Conservation (phyloP, 1,284 basidiomycete species). For the Pseudozyma tsukubaensis region DNA sequence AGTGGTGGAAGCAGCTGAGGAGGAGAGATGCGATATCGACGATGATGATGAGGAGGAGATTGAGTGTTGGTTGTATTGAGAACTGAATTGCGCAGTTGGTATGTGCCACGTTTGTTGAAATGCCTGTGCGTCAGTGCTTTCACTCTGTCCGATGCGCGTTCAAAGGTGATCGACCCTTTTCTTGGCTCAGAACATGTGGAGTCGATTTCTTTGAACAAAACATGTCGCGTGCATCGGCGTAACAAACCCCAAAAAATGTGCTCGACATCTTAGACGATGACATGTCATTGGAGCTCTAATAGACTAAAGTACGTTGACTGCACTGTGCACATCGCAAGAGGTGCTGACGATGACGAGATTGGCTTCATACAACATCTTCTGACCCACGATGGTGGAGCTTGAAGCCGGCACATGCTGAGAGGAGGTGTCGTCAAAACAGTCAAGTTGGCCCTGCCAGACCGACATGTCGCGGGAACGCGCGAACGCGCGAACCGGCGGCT, state of each 20-base stretch:
- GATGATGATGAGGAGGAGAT: not conserved
- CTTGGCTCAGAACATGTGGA: constrained; percentile 8
- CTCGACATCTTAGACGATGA: too few species aligned
- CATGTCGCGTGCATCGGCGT: not conserved
- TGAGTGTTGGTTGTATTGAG: constrained; percentile 5
- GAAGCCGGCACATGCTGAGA: too few species aligned
- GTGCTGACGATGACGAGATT: too few species aligned
- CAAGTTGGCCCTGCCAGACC: too few species aligned
- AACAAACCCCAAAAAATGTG: not conserved
- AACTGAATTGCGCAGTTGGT: not conserved
- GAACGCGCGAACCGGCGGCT: too few species aligned
- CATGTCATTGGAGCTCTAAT: too few species aligned
- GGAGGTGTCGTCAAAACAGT: too few species aligned
- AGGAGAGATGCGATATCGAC: not conserved
- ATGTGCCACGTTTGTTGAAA: constrained; percentile 9
- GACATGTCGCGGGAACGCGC: too few species aligned
- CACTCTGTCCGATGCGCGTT: constrained; percentile 19
- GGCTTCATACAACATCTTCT: too few species aligned
- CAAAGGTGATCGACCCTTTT: constrained; percentile 27
- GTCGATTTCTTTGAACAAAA: not conserved
- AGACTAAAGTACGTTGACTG: too few species aligned
- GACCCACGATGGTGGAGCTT: too few species aligned
- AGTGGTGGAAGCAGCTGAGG: not conserved
- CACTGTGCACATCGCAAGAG: too few species aligned
- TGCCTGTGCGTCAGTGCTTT: constrained; percentile 33